Conservation (phyloP, 257 asterid species). For the Primulina huaijiensis region DNA sequence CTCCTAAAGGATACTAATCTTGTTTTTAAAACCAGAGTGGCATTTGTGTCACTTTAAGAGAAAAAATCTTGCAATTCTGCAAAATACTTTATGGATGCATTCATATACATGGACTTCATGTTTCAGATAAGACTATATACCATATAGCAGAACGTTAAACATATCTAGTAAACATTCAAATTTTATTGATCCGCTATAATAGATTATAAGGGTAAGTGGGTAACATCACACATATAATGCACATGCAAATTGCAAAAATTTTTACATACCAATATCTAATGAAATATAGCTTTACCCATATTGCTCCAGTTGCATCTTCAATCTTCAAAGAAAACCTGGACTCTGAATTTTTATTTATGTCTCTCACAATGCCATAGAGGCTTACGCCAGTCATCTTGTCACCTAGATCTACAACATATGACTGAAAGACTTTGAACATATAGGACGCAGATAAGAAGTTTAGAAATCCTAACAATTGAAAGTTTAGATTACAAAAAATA, state of each 20-base stretch:
- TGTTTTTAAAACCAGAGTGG: not conserved
- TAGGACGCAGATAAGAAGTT: slow-evolving; percentile 30
- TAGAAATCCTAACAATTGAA: not conserved
- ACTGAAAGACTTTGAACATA: slow-evolving; percentile 66
- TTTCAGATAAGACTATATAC: not conserved
- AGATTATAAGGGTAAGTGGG: not conserved
- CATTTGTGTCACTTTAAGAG: not conserved
- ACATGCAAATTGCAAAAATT: slow-evolving; percentile 9
- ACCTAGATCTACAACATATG: slow-evolving; percentile 49
- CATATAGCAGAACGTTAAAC: not conserved
- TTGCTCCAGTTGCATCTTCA: slow-evolving; percentile 72
- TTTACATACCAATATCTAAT: slow-evolving; percentile 54
- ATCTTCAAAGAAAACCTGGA: slow-evolving; percentile 52
- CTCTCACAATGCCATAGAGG: slow-evolving; percentile 66
- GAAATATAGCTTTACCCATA: slow-evolving; percentile 75
- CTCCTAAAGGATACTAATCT: not conserved
- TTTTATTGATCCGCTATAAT: not conserved
- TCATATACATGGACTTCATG: not conserved
- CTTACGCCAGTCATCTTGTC: slow-evolving; percentile 92
- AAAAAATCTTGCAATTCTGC: not conserved
- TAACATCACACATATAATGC: not conserved
- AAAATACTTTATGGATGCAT: not conserved
- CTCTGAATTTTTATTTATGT: slow-evolving; percentile 43
- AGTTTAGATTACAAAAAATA: slow-evolving; percentile 10
- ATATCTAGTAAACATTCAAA: not conserved